Evolutionary conservation across 768 basidiomycete species (phyloP), one percentile per base, ranked within the genome.

Genomic region (Russula compacta): DNA sequence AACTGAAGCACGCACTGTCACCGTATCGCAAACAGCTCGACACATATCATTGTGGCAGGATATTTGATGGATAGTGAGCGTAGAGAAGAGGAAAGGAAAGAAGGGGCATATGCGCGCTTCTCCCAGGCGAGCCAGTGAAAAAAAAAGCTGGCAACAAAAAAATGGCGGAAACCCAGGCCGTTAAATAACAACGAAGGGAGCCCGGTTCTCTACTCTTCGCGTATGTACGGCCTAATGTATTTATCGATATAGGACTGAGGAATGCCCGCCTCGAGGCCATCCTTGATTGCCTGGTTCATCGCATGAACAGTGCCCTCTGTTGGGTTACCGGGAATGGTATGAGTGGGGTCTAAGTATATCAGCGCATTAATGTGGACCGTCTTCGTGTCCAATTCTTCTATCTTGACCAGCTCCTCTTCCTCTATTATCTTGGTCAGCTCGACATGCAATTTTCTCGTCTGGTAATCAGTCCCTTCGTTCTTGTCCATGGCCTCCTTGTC

Each of bases 161-260:
- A 29, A 29, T 29, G 24, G 24, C 24, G 24, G 24, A 29, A 29
- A 29, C 24, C 24, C 24, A 24, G 6, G 21, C 11, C 11, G 12
- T 14, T 11, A 19, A 51, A 52, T 19, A n/a, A 39, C 32, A 29
- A 29, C 1, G 24, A 32, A 56, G 24, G 8, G 21, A 17, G 29
- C 10, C 9, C n/a, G 3, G 10, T 35, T 6, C 17, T 43, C 15
- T 44, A 54, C 24, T 53, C 47, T 32, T 38, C 5, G 17, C 56
- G 61, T 58, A 64, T 64, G 53, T 46, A 61, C 10, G 60, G 63
- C 47, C 63, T 64, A 11, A 64, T 12, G 48, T 61, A 60, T 50
- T 19, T 47, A 35, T 64, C 53, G 10, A 64, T 32, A 19, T 64
- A 64, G 48, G 48, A 51, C 49, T 54, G 48, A 24, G 63, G 14